These are phyloP conservation scores for Sphagnurus paluster DNA, from an alignment of 1,284 basidiomycete genomes.

Conservation along the genomic window DNA sequence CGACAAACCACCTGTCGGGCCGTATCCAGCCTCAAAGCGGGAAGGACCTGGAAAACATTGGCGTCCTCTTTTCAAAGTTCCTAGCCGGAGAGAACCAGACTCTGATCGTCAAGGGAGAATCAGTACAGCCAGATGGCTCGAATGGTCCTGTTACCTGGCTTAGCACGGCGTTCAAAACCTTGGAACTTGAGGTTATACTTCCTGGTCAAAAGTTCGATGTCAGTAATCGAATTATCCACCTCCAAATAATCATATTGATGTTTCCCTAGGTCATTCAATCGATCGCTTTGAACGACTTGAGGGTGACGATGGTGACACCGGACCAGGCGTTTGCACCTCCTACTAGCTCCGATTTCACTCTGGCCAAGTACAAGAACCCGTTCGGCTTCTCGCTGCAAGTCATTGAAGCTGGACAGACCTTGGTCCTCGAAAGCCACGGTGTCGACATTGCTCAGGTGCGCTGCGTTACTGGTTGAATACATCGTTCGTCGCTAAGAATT, in stretches of 20 bases:
- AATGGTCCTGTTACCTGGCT: slow-evolving; percentile 62
- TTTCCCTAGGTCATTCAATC: slow-evolving; percentile 61
- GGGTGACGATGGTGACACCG: slow-evolving; percentile 50
- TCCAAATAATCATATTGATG: slow-evolving; percentile 4
- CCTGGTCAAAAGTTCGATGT: slow-evolving; percentile 64
- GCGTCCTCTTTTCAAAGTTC: slow-evolving; percentile 68
- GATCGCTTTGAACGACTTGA: slow-evolving; percentile 63
- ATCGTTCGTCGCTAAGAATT: background rate
- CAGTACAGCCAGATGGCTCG: slow-evolving; percentile 60
- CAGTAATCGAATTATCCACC: slow-evolving; percentile 15
- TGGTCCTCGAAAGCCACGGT: slow-evolving; percentile 51
- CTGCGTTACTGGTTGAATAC: background rate
- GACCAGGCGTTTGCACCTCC: slow-evolving; percentile 58
- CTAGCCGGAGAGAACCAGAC: slow-evolving; percentile 68
- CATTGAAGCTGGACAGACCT: slow-evolving; percentile 53
- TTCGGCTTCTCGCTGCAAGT: slow-evolving; percentile 78
- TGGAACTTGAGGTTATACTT: slow-evolving; percentile 62
- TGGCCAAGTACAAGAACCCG: slow-evolving; percentile 74
- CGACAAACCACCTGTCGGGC: slow-evolving; percentile 57
- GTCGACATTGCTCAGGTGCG: slow-evolving; percentile 56
- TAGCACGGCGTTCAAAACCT: slow-evolving; percentile 67
- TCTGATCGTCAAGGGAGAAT: slow-evolving; percentile 58
- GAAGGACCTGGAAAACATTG: slow-evolving; percentile 53
- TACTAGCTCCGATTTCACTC: slow-evolving; percentile 59
- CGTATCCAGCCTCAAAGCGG: slow-evolving; percentile 64